Evolutionary conservation across 768 basidiomycete species (phyloP), one percentile per base, ranked within the genome.

Genomic region (Lentinula lateritia): DNA sequence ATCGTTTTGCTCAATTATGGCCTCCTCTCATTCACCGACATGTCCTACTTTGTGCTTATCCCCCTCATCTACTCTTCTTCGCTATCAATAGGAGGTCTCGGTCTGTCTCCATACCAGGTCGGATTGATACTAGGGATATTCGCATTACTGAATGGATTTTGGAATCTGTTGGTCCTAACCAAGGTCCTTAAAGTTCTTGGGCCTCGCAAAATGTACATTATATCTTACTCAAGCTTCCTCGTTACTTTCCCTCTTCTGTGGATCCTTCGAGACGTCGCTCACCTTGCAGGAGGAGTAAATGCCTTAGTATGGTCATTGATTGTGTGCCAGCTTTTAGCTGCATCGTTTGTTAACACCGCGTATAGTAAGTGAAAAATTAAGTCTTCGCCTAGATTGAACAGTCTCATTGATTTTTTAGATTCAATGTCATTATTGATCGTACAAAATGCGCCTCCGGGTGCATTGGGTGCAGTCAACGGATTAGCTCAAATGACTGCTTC

Each of bases 151-250:
- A 88, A 84, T 61, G 82, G 85, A 4, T 12, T 81, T 36, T 70
- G 85, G 63, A 86, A 88, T 66, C 66, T 83, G 9, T 72, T 80
- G 58, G 75, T 81, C 67, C 81, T 88, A 64, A 81, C 83, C 3
- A 69, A 72, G 28, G 52, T 83, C 23, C 79, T 88, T 42, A 74
- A 82, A 52, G 73, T 74, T 4, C 82, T 82, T 60, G 89, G 90
- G 1, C 69, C 83, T 34, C 81, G 81, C 63, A 76, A 65, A 20
- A 68, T 88, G 20, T 87, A 80, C 66, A 73, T 77, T 13, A 52
- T 68, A 1, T 73, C 80, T 0, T 74, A 73, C 48, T 56, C 65
- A 13, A 65, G 64, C 48, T 67, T 71, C 28, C 52, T 70, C 7
- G 46, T 72, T 9, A 65, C 61, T 8, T 69, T 78, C 45, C 50